Percentiles rank a stretch among this genome's conserved stretches.
Conservation (phyloP, 306 rosid species). For the Adenanthera pavonina region DNA sequence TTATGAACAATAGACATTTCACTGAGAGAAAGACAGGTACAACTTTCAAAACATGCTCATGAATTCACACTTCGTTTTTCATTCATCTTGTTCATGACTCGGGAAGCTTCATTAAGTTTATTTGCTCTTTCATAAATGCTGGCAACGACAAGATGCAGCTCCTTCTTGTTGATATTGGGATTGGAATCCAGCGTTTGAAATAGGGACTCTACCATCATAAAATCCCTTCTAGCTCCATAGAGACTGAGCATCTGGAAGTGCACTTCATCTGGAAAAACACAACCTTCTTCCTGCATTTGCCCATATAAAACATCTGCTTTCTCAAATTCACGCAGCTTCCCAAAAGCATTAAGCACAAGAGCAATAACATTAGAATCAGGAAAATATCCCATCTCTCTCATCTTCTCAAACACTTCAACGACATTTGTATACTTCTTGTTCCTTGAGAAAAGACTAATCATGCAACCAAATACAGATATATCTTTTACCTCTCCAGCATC, state of each 20-base stretch:
- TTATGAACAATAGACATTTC: conserved; percentile 14
- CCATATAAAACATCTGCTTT: conserved; percentile 74
- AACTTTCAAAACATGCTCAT: conserved; percentile 40
- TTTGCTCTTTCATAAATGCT: conserved; percentile 80
- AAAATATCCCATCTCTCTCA: conserved; percentile 77
- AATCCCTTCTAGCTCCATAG: conserved; percentile 74
- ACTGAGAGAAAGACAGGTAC: conserved; percentile 26
- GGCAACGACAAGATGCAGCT: conserved; percentile 83
- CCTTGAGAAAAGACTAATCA: conserved; percentile 79
- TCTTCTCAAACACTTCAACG: conserved; percentile 85
- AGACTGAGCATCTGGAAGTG: conserved; percentile 92
- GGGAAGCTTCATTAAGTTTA: conserved; percentile 75
- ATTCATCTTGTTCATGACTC: conserved; percentile 71
- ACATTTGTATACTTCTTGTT: conserved; percentile 71
- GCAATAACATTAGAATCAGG: conserved; percentile 86
- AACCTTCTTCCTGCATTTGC: conserved; percentile 80
- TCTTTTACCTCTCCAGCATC: conserved; percentile 77
- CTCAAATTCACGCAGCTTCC: conserved; percentile 80
- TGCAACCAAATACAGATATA: conserved; percentile 76
- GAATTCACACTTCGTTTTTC: conserved; percentile 41
- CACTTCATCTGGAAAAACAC: conserved; percentile 82
- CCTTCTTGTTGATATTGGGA: conserved; percentile 89
- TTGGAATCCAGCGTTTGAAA: conserved; percentile 72
- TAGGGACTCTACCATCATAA: conserved; percentile 60
- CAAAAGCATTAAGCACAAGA: conserved; percentile 86